These are phyloP conservation scores for Phytophthora litchii DNA, from an alignment of 352 stramenopile genomes.

Conservation along the genomic window DNA sequence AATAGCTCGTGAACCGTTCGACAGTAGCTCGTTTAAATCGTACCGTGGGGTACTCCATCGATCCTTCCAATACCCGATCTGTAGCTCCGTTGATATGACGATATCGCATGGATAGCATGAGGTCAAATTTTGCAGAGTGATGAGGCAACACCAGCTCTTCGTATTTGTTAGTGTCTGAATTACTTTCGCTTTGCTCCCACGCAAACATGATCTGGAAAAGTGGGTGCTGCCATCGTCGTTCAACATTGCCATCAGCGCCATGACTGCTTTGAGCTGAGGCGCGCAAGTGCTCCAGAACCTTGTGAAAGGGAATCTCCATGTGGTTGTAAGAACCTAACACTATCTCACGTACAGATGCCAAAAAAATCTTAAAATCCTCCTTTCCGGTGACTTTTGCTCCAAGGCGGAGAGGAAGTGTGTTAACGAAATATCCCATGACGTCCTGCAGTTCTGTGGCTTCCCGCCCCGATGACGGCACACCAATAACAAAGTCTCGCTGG, in stretches of 20 bases:
- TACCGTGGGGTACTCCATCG: constrained; percentile 47
- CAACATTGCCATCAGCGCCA: not conserved
- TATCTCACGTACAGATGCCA: constrained; percentile 43
- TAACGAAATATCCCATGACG: constrained; percentile 67
- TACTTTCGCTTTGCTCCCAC: constrained; percentile 35
- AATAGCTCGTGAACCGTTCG: constrained; percentile 50
- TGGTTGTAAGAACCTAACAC: constrained; percentile 52
- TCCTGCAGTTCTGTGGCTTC: constrained; percentile 30
- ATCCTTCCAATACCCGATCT: constrained; percentile 45
- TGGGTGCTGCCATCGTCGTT: constrained; percentile 29
- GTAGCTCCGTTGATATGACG: constrained; percentile 9
- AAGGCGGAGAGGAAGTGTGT: constrained; percentile 58
- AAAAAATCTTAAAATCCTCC: constrained; percentile 37
- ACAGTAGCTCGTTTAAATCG: constrained; percentile 41
- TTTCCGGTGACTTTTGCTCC: constrained; percentile 6
- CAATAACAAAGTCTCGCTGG: constrained; percentile 56
- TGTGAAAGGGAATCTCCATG: constrained; percentile 60
- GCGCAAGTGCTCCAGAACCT: constrained; percentile 52
- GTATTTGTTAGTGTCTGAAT: constrained; percentile 5
- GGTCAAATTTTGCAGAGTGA: constrained; percentile 59
- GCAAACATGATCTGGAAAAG: constrained; percentile 71
- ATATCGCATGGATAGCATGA: constrained; percentile 67
- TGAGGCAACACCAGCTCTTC: constrained; percentile 38
- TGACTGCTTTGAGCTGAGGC: constrained; percentile 13
- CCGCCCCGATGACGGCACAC: constrained; percentile 43